A percentile compares a stretch with the other conserved stretches of the same genome.
These are phyloP conservation scores for Baorangia bicolor DNA, from an alignment of 768 basidiomycete genomes.

Conservation along the genomic window DNA sequence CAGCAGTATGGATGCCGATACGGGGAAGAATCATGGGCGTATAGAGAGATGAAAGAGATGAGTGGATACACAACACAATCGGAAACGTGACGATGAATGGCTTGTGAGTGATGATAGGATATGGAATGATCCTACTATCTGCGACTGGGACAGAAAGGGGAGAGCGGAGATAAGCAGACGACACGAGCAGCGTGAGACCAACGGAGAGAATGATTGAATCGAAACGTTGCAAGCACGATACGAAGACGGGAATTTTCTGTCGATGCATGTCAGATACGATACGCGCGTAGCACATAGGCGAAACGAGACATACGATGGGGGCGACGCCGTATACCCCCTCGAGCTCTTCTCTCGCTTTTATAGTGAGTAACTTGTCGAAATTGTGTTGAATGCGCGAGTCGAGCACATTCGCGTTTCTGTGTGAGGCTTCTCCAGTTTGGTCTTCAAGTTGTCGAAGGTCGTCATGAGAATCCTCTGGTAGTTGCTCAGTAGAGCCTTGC, in stretches of 20 bases:
- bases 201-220: conserved; percentile 71
- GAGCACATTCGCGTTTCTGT: conserved; percentile 15
- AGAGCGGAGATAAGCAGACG: conserved; percentile 60
- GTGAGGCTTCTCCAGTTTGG: conserved; percentile 4
- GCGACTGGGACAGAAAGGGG: conserved; percentile 38
- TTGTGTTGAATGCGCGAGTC: conserved; percentile 57
- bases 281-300: neutral
- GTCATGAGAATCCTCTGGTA: conserved; percentile 9
- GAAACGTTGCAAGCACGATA: conserved; percentile 73
- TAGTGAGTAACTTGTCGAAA: conserved; percentile 58
- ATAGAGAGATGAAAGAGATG: conserved; percentile 59
- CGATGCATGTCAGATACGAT: conserved; percentile 3
- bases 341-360: conserved; percentile 71
- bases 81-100: conserved; percentile 43
- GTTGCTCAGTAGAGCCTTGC: conserved; percentile 11
- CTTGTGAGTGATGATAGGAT: conserved; percentile 31
- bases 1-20: conserved; percentile 74
- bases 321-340: conserved; percentile 82
- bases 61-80: conserved; percentile 47
- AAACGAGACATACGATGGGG: conserved; percentile 57
- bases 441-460: conserved; percentile 23
- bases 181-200: conserved; percentile 53
- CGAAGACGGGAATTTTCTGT: conserved; percentile 75
- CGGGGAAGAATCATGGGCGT: conserved; percentile 65
- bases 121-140: conserved; percentile 14